These are phyloP conservation scores for Epichloe bromicola DNA, from an alignment of 2,329 filamentous ascomycete genomes.

Conservation along the genomic window DNA sequence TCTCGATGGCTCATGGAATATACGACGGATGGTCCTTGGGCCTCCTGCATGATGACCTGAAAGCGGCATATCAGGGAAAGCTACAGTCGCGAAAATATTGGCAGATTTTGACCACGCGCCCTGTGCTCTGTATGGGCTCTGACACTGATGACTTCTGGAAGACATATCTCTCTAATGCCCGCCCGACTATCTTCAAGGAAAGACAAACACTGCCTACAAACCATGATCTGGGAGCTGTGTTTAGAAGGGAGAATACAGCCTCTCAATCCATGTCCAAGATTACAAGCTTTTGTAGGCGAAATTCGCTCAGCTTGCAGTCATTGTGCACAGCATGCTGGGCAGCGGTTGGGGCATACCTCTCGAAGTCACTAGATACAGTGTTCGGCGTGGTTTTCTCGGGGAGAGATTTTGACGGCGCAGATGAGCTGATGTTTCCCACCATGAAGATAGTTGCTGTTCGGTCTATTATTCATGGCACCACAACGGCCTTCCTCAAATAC, in stretches of 20 bases:
- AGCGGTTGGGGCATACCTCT: conserved; percentile 50
- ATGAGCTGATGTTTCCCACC: conserved; percentile 65
- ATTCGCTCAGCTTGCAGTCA: conserved; percentile 61
- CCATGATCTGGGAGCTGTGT: conserved; percentile 1
- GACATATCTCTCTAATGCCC: conserved; percentile 44
- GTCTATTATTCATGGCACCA: conserved; percentile 56
- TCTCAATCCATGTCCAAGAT: conserved; percentile 7
- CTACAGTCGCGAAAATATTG: conserved; percentile 26
- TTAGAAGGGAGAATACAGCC: conserved; percentile 8
- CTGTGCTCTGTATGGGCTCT: not conserved
- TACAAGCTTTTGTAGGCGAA: conserved; percentile 47
- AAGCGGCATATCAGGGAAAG: conserved; percentile 44
- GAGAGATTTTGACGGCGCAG: conserved; percentile 58
- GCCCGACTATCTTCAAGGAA: conserved; percentile 21
- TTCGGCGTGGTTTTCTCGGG: conserved; percentile 80
- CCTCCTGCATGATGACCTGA: conserved; percentile 59
- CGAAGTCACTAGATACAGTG: conserved; percentile 55
- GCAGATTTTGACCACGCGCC: conserved; percentile 9
- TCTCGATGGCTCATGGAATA: conserved; percentile 75
- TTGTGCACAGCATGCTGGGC: conserved; percentile 69
- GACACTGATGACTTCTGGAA: conserved; percentile 51
- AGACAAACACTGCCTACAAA: not conserved
- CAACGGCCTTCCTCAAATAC: conserved; percentile 52
- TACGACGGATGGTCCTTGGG: conserved; percentile 82
- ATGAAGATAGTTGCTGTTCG: conserved; percentile 84